These are phyloP conservation scores for Yamadazyma dushanensis DNA, from an alignment of 1,139 yeast genomes.

Conservation along the genomic window DNA sequence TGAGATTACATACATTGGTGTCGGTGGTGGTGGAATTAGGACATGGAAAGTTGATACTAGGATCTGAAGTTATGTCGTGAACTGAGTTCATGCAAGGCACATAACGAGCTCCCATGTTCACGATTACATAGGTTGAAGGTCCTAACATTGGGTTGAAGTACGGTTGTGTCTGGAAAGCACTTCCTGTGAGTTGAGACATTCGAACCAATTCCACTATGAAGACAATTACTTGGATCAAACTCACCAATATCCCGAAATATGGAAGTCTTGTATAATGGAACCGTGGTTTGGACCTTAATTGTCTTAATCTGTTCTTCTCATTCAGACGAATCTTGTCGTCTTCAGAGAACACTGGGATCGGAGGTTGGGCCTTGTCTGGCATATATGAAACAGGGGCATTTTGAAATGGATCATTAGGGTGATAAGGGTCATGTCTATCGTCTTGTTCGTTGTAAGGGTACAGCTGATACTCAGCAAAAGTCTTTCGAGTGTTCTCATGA, in stretches of 20 bases:
- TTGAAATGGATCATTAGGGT: constrained; percentile 14
- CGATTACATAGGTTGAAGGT: constrained; percentile 67
- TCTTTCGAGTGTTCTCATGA: constrained; percentile 1
- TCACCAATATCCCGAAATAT: constrained; percentile 47
- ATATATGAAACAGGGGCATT: constrained; percentile 11
- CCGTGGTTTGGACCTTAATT: constrained; percentile 33
- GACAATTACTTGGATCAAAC: constrained; percentile 55
- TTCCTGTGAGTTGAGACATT: constrained; percentile 63
- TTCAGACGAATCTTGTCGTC: constrained; percentile 21
- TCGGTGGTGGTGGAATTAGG: constrained; percentile 61
- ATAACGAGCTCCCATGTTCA: constrained; percentile 72
- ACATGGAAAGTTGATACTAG: constrained; percentile 58
- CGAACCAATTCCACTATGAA: constrained; percentile 67
- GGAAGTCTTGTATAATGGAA: constrained; percentile 48
- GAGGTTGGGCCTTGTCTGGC: constrained; percentile 18
- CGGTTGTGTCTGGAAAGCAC: constrained; percentile 69
- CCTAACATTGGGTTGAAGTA: constrained; percentile 81
- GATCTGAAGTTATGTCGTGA: constrained; percentile 49
- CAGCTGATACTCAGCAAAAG: constrained; percentile 8
- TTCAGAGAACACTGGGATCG: constrained; percentile 17
- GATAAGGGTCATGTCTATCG: neutral
- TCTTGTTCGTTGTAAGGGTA: constrained; percentile 11
- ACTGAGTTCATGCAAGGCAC: constrained; percentile 70
- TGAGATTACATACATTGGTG: constrained; percentile 58
- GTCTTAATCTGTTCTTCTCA: constrained; percentile 28